Evolutionary conservation across 805 yeast species (phyloP), one percentile per base, ranked within the genome.

Genomic region (Brettanomyces sp.): DNA sequence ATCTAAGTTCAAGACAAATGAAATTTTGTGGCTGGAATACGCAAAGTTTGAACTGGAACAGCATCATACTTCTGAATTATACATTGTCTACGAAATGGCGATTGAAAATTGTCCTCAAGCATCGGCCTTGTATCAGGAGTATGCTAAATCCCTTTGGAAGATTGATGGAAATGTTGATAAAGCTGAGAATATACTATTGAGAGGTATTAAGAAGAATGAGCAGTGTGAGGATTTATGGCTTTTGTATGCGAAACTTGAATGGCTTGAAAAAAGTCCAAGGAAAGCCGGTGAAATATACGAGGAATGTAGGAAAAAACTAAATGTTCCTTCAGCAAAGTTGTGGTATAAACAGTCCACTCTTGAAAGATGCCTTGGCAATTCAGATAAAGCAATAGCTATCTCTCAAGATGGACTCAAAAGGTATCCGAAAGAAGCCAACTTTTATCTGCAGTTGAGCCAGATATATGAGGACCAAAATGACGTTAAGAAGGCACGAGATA

Each of bases 221-320:
- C 51, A 61, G 0, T 69, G 66, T 49, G 81, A 77, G 49, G 76
- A 73, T 23, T 58, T 87, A 8, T 82, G 88, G 86, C 65, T 82
- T 43, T 91, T 91, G 0, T 70, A 81, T n/a, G 68, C 83, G 23
- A 82, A 85, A 51, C 62, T 88, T 33, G 85, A 85, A 46, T 64
- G 67, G 14, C 69, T 69, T 22, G 62, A 67, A 5, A 61, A 64
- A 4, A 57, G 73, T 32, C 58, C 54, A 33, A 62, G 60, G 0
- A 53, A 58, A 12, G 79, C 76, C 0, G 46, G 61, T 3, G 52
- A 54, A 9, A 47, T 74, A 35, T 71, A 72, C 46, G 59, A 59
- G 1, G 52, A 58, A 7, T 55, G 61, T 38, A 39, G 49, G 23
- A 14, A 14, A 1, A 21, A 34, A 7, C 13, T 59, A 1, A 30